Evolutionary conservation across 1,284 basidiomycete genomes (phyloP).

Genomic region (Irpex sp.): DNA sequence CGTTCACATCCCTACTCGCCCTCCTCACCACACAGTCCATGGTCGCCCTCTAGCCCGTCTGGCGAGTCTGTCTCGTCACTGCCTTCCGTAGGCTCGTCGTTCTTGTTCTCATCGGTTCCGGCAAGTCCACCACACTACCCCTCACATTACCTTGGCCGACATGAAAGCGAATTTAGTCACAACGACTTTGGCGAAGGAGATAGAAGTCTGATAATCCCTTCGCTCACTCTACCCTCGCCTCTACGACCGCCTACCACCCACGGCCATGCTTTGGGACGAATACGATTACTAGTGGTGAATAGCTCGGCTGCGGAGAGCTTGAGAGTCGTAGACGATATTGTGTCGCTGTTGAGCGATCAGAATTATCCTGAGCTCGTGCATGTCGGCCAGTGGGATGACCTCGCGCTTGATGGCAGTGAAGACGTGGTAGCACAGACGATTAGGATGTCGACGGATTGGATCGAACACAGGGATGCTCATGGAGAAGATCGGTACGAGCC

Average conservation of each 20-base stretch:
- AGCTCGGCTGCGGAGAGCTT: not conserved
- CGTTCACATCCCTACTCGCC: conserved; percentile 24
- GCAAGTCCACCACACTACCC: conserved; percentile 50
- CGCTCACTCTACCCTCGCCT: conserved; percentile 57
- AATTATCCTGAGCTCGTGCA: conserved; percentile 66
- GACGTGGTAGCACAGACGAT: conserved; percentile 31
- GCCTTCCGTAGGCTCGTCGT: conserved; percentile 69
- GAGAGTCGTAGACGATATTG: conserved; percentile 3
- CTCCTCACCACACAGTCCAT: conserved; percentile 51
- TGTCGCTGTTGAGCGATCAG: conserved; percentile 33
- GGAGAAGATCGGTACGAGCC: conserved; percentile 64
- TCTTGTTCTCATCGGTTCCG: conserved; percentile 70
- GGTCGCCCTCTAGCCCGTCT: conserved; percentile 52
- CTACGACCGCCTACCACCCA: conserved; percentile 56
- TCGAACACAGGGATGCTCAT: conserved; percentile 58
- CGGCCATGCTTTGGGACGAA: conserved; percentile 60
- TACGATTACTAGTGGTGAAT: conserved; percentile 49
- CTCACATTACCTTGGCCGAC: conserved; percentile 14
- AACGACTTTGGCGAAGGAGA: conserved; percentile 19
- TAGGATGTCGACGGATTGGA: conserved; percentile 64
- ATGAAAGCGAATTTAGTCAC: conserved; percentile 33
- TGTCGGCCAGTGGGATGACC: conserved; percentile 50
- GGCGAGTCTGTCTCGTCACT: conserved; percentile 63
- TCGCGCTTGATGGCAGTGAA: conserved; percentile 24
- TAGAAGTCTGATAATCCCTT: conserved; percentile 64